Conservation (phyloP, 192 early-diverging fungal genomes). For the Backusella tarrabulga region DNA sequence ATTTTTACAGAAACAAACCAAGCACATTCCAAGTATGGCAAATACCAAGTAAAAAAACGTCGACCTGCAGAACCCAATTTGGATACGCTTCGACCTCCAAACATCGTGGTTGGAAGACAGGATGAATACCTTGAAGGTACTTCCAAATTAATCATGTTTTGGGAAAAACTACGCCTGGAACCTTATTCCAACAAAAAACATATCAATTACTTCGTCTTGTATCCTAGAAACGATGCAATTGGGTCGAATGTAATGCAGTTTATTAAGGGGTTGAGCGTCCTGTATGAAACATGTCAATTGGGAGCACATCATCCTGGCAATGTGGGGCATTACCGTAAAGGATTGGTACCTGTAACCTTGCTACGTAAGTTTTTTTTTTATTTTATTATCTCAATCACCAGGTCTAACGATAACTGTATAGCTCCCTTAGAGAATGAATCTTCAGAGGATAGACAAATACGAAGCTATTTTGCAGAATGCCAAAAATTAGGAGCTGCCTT, state of each 20-base stretch:
- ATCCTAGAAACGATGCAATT: constrained; percentile 41
- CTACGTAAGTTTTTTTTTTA: constrained; percentile 28
- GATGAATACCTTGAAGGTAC: constrained; percentile 54
- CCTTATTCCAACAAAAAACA: constrained; percentile 53
- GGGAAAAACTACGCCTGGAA: constrained; percentile 56
- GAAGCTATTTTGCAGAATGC: constrained; percentile 48
- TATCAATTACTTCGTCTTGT: constrained; percentile 52
- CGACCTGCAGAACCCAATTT: constrained; percentile 44
- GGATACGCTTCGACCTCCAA: constrained; percentile 41
- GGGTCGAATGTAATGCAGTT: constrained; percentile 36
- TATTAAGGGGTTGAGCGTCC: constrained; percentile 43
- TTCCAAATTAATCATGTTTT: constrained; percentile 49
- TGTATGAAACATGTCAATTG: constrained; percentile 49
- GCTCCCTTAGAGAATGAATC: constrained; percentile 37
- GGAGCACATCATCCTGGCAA: constrained; percentile 46
- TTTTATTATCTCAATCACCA: background rate
- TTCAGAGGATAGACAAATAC: constrained; percentile 34
- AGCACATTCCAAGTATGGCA: constrained; percentile 53
- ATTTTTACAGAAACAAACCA: constrained; percentile 38
- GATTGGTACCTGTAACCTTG: constrained; percentile 43
- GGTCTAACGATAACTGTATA: background rate
- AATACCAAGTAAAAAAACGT: constrained; percentile 51
- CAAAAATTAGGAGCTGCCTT: constrained; percentile 43
- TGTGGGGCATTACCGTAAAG: constrained; percentile 38
- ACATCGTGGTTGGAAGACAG: constrained; percentile 51